These are phyloP conservation scores for Mortierella polycephala DNA, from an alignment of 371 early-diverging fungal genomes.

Conservation along the genomic window DNA sequence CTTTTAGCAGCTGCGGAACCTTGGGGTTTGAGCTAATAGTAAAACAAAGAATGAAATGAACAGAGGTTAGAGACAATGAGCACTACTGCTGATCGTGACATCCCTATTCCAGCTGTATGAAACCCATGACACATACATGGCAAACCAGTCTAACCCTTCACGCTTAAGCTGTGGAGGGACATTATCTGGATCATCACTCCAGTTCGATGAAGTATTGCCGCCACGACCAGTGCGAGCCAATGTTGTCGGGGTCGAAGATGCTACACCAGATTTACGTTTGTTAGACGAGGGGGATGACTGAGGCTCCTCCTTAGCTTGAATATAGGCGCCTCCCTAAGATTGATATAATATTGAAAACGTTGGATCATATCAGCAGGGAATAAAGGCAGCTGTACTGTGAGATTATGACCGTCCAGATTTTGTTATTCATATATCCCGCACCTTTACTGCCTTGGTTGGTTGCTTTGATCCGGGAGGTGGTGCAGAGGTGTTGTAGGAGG, in stretches of 20 bases:
- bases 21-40: conserved; percentile 79
- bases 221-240: conserved; percentile 34
- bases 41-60: too few species aligned
- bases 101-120: background rate
- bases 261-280: conserved; percentile 32
- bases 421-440: background rate
- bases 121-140: conserved; percentile 64
- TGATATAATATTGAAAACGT: background rate
- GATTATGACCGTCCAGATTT: background rate
- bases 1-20: conserved; percentile 75
- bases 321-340: conserved; percentile 13
- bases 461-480: conserved; percentile 43
- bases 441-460: conserved; percentile 26
- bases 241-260: conserved; percentile 18
- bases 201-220: conserved; percentile 63
- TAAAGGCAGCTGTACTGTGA: background rate
- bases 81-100: background rate
- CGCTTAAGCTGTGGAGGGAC: conserved; percentile 85
- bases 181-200: conserved; percentile 86
- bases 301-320: conserved; percentile 38
- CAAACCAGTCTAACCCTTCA: conserved; percentile 94
- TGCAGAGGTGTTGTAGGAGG: conserved; percentile 37
- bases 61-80: background rate
- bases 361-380: too few species aligned
- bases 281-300: conserved; percentile 30